These are phyloP conservation scores for Porogramme epimiltina DNA, from an alignment of 1,284 basidiomycete species.

Conservation along the genomic window DNA sequence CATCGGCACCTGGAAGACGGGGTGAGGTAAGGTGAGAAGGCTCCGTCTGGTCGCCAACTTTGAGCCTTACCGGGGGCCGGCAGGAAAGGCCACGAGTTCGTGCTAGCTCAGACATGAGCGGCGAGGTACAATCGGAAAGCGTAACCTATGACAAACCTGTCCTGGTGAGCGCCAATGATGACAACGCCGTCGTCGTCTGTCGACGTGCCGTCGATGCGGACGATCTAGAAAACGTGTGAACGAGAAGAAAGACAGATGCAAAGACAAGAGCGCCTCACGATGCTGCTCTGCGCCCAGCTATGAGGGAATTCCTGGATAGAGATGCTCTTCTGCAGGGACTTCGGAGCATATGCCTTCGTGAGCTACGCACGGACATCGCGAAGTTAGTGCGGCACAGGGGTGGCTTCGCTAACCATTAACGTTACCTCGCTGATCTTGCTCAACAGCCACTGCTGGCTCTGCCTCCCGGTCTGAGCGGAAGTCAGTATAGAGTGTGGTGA, in stretches of 20 bases:
- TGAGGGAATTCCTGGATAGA: conserved; percentile 83
- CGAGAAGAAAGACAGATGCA: conserved; percentile 10
- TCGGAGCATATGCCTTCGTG: conserved; percentile 60
- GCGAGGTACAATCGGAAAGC: neutral
- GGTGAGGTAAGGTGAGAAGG: conserved; percentile 5
- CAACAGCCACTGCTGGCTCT: conserved; percentile 86
- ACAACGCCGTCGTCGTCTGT: conserved; percentile 59
- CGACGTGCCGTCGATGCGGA: conserved; percentile 72
- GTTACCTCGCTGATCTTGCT: conserved; percentile 70
- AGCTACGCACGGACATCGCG: conserved; percentile 54
- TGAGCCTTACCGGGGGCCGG: conserved; percentile 74
- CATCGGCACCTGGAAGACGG: conserved; percentile 60
- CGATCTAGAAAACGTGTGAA: conserved; percentile 49
- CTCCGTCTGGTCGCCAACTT: neutral
- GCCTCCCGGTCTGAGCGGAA: conserved; percentile 63
- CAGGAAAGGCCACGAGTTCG: conserved; percentile 87
- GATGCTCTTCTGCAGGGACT: conserved; percentile 57
- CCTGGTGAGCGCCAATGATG: conserved; percentile 87
- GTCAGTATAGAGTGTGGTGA: conserved; percentile 11
- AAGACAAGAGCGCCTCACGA: conserved; percentile 60
- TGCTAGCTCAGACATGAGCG: conserved; percentile 43
- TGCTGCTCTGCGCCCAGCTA: conserved; percentile 90
- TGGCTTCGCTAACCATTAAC: conserved; percentile 8
- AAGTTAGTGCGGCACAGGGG: conserved; percentile 4
- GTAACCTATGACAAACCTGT: conserved; percentile 51